phyloP scores from a whole-genome alignment of 495 filamentous ascomycete species.

The Alectoria sarmentosa region DNA sequence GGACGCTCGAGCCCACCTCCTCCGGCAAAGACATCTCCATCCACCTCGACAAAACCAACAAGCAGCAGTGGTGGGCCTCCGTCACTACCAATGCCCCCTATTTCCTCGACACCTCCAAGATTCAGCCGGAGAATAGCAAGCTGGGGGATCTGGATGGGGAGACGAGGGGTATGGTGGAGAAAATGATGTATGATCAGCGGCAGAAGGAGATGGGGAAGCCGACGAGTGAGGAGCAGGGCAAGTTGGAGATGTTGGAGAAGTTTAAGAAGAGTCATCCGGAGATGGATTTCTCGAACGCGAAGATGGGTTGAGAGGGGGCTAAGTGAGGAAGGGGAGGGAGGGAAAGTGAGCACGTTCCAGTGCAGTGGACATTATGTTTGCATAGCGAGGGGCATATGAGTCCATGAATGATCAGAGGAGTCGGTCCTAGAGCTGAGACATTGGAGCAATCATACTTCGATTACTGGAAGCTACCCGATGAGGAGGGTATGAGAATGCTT shows the following conservation, averaged over 20 bases:
- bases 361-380: background rate
- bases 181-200: slow-evolving; percentile 99
- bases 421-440: no score
- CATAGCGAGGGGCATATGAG: slow-evolving; percentile 9
- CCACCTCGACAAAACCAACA: slow-evolving; percentile 94
- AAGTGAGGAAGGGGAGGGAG: background rate
- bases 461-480: background rate
- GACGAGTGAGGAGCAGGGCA: slow-evolving; percentile 86
- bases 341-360: background rate
- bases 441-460: background rate
- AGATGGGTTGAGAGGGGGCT: slow-evolving; percentile 42
- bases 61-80: slow-evolving; percentile 97
- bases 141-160: slow-evolving; percentile 90
- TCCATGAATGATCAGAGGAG: background rate
- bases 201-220: slow-evolving; percentile 91
- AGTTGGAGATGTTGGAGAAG: slow-evolving; percentile 84
- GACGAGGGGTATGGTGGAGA: slow-evolving; percentile 98
- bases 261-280: slow-evolving; percentile 84
- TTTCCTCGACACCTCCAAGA: slow-evolving; percentile 90
- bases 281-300: slow-evolving; percentile 77
- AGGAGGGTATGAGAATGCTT: background rate
- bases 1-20: slow-evolving; percentile 74
- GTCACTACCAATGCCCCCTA: slow-evolving; percentile 72
- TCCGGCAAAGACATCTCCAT: slow-evolving; percentile 71
- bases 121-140: slow-evolving; percentile 85